Percentiles rank a stretch among this genome's conserved stretches.
phyloP scores from a whole-genome alignment of 495 filamentous ascomycete species.

The Eremomyces bilateralis region DNA sequence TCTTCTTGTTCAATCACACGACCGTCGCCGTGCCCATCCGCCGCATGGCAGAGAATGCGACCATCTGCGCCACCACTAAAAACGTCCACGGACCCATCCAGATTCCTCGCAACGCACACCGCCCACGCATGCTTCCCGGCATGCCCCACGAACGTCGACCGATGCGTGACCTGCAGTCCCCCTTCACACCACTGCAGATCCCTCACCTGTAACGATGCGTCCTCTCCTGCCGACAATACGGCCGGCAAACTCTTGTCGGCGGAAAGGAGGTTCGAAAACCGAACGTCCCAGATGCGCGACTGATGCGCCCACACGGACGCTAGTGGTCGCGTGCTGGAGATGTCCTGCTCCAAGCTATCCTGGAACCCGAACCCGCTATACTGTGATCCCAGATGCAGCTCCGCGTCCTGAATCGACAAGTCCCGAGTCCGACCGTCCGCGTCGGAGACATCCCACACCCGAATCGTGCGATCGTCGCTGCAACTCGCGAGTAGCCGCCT shows the following conservation, averaged over 20 bases:
- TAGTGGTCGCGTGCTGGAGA: slow-evolving; percentile 16
- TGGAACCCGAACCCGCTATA: too few species aligned
- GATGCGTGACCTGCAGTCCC: background rate
- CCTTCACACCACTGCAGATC: background rate
- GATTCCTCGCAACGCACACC: too few species aligned
- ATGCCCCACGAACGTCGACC: background rate
- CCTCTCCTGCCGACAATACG: slow-evolving; percentile 15
- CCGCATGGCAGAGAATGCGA: too few species aligned
- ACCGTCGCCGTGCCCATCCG: too few species aligned
- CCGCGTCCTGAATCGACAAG: slow-evolving; percentile 17
- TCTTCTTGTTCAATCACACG: too few species aligned
- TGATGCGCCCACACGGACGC: slow-evolving; percentile 54
- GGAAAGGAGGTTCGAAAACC: slow-evolving; percentile 28
- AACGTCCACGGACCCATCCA: too few species aligned
- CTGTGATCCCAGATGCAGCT: slow-evolving; percentile 16
- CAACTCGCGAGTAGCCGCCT: slow-evolving; percentile 61
- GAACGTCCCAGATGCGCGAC: slow-evolving; percentile 75
- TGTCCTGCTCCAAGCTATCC: background rate
- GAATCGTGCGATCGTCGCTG: slow-evolving; percentile 82
- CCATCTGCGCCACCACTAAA: too few species aligned
- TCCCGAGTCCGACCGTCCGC: background rate
- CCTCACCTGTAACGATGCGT: slow-evolving; percentile 13
- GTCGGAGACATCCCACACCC: slow-evolving; percentile 61
- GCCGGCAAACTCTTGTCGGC: background rate
- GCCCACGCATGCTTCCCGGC: slow-evolving; percentile 1